Evolutionary conservation across 139 green algal genomes (phyloP).

Genomic region (Tetradesmus obliquus): DNA sequence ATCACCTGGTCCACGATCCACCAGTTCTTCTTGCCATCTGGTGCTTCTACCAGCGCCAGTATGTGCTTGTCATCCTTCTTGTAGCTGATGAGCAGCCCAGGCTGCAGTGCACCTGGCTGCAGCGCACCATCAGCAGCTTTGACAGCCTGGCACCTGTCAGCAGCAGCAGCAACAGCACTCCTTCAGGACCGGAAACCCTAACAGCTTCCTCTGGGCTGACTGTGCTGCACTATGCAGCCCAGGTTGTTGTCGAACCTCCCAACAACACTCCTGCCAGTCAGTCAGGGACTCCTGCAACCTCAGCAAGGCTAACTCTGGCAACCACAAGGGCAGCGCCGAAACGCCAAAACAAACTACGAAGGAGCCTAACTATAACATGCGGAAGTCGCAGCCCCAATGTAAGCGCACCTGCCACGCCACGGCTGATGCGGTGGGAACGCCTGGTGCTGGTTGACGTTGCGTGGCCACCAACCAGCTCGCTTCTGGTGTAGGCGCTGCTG

Average conservation of each 20-base stretch:
- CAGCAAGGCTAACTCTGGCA: background rate
- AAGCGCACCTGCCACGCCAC: background rate
- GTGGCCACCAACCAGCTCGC: background rate
- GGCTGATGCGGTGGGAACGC: background rate
- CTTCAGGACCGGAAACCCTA: background rate
- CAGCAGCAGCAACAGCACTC: background rate
- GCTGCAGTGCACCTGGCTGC: slow-evolving; percentile 17
- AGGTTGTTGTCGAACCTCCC: background rate
- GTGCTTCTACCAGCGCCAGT: slow-evolving; percentile 56
- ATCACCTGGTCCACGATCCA: slow-evolving; percentile 60
- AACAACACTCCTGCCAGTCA: background rate
- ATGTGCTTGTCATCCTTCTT: slow-evolving; percentile 50
- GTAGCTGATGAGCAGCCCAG: slow-evolving; percentile 60
- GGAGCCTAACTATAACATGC: background rate
- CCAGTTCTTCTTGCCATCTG: slow-evolving; percentile 73
- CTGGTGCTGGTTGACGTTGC: background rate
- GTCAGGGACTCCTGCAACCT: background rate
- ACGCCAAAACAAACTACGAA: background rate
- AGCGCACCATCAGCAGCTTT: slow-evolving; percentile 1
- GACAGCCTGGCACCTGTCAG: slow-evolving; percentile 32
- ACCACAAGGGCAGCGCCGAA: background rate
- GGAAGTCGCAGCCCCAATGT: background rate
- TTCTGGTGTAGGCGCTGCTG: background rate
- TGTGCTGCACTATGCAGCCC: background rate
- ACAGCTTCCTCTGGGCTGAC: background rate